These are phyloP conservation scores for Hyphopichia fennica DNA, from an alignment of 1,139 yeast species.

Conservation along the genomic window DNA sequence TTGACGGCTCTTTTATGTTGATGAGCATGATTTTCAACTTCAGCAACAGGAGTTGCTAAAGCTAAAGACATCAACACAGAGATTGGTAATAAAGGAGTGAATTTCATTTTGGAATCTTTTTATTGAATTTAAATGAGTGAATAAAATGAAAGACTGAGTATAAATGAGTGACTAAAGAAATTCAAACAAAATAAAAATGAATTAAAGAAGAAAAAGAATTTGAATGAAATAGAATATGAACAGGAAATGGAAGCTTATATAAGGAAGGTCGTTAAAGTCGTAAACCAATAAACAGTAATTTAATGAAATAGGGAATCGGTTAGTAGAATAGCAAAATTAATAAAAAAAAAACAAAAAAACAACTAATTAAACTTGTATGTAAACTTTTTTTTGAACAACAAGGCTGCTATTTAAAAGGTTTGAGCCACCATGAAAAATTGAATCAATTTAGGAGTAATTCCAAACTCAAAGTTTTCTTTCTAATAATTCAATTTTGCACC, in stretches of 20 bases:
- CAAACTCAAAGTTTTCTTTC: too few relatives aligned
- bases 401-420: background rate
- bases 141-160: background rate
- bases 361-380: background rate
- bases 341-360: background rate
- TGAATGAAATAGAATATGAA: background rate
- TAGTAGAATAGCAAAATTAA: too few relatives aligned
- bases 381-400: background rate
- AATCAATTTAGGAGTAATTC: too few relatives aligned
- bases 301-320: background rate
- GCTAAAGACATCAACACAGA: conserved; percentile 11
- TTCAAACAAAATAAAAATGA: background rate
- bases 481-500: too few relatives aligned
- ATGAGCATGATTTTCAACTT: background rate
- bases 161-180: background rate
- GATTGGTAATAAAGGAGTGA: background rate
- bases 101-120: background rate
- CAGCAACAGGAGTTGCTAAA: conserved; percentile 9
- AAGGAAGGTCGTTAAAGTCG: too few relatives aligned
- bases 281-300: background rate
- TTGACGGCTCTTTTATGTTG: conserved; percentile 12
- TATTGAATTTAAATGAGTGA: background rate
- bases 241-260: background rate
- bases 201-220: background rate
- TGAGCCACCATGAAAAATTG: background rate